Base-by-base conservation (phyloP, 371 early-diverging fungal species). In the Apophysomyces ossiformis region DNA sequence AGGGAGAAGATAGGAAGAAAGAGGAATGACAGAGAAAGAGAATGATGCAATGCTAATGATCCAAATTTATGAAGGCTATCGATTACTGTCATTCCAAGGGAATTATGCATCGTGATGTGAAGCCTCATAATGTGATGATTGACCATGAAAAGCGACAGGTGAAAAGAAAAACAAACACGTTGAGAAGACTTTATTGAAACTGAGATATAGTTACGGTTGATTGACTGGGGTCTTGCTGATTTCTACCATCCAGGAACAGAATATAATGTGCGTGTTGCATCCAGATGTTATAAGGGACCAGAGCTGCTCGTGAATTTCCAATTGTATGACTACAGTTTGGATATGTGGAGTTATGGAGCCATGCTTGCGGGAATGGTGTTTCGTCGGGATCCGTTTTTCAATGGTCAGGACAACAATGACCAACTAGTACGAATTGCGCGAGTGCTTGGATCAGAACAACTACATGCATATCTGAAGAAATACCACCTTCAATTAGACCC, bases 211-310 rank as follows among this genome's bases (percentile, higher is more conserved):
- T 77, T 97, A 47, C 92, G 97, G 45, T 86, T 99, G 69, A 99
- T 99, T 70, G 99, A 99, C 85, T 99, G 99, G 99, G 99, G 99
- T 37, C 85, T 99, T 59, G 99, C 99, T 18, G 99, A 99, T 80
- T 99, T 99, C 70, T 99, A 99, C 84, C 97, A 99, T 69, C 97
- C 99, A 36, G 94, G 94, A 41, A 95, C 93, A 44, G 93, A 94
- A 66, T 99, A 99, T 84, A 99, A 97, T 71, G 99, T 99, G 38
- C 90, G 99, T 57, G 99, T 99, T 7, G 99, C 99, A 18, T 98
- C 97, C 43, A 87, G 99, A 69, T 99, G 96, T 85, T 99, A 97
- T 79, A 99, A 99, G 82, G 98, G 99, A 5, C 99, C 99, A 5
- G 99, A 99, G 75, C 85, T 99, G 44, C 87, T 99, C 61, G 98